Evolutionary conservation across 345 rosid species (phyloP), one percentile per base, ranked within the genome.

Genomic region (Syzygium oleosum): DNA sequence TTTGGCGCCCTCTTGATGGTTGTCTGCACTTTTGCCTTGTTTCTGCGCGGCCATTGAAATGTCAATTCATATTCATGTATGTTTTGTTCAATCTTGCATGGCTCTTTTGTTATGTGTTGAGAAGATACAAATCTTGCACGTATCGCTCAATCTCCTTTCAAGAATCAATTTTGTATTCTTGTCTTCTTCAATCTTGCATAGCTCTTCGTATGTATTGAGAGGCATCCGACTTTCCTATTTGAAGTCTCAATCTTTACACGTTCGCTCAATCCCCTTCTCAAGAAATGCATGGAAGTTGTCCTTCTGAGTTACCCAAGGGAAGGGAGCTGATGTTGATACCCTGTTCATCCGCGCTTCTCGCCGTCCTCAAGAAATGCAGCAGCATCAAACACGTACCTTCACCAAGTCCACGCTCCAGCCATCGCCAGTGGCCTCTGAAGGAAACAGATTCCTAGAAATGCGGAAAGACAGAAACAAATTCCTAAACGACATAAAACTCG

Each of bases 401-500:
- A 80, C 89, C 95, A 92, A 90, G 13, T 93, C 83, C 95, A 92
- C 84, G 91, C 94, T 78, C 89, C 84, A n/a, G 84, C 89, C 85
- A 84, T 93, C 88, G 86, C 93, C 77, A 84, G 9, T 51, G 90
- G 92, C 52, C 59, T n/a, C n/a, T n/a, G n/a, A n/a, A n/a, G n/a
- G n/a, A n/a, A n/a, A n/a, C n/a, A n/a, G n/a, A n/a, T n/a, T n/a
- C n/a, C n/a, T n/a, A n/a, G n/a, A n/a, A n/a, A n/a, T n/a, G n/a
- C n/a, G n/a, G n/a, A n/a, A n/a, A n/a, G n/a, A n/a, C n/a, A n/a
- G n/a, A n/a, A n/a, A n/a, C n/a, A n/a, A n/a, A n/a, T n/a, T n/a
- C n/a, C n/a, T n/a, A n/a, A n/a, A n/a, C n/a, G n/a, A n/a, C n/a
- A n/a, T n/a, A n/a, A n/a, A n/a, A n/a, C n/a, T n/a, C n/a, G n/a